Base-by-base conservation (phyloP, 768 basidiomycete species). In the Podaxis sp. region DNA sequence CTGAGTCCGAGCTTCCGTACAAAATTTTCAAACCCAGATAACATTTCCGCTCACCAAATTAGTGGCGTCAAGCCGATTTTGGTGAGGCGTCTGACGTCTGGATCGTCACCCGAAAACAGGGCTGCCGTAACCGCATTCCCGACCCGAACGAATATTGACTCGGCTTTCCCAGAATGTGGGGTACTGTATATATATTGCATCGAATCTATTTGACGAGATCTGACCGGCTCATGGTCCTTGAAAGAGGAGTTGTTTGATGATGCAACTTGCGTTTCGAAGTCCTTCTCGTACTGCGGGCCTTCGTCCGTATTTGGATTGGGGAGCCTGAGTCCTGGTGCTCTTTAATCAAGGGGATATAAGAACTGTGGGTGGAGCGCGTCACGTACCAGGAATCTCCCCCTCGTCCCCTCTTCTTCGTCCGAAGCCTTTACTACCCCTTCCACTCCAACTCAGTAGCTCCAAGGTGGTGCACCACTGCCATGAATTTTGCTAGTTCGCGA, bases 281-380 rank as follows among this genome's bases (percentile, higher is more conserved):
- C 33, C 36, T 59, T 51, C 36, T 26, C 52, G 58, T 51, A 59
- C 58, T 59, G 58, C 58, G 58, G 58, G 58, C 28, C 19, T 57
- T 12, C 12, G 33, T 17, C 58, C 58, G 22, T 51, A 52, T 59
- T 59, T 52, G 33, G 58, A 12, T 52, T 38, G 46, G 48, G 48
- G 49, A 39, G 58, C 58, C 58, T 59, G 49, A 52, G 58, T 59
- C 24, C 49, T 49, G 58, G 49, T 52, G 58, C 58, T 59, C 48
- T 52, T 59, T 36, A 8, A 8, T 38, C 46, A 24, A 11, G 12
- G 38, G 24, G 49, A 39, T 59, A 59, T 59, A 59, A 59, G 58
- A 59, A 26, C 36, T 38, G 13, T 15, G 17, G 12, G 26, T 49
- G 48, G 58, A 48, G 30, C 26, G 26, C 8, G 42, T 38, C 9